Evolutionary conservation across 2,329 filamentous ascomycete species (phyloP).

Genomic region (Zymoseptoria pseudotritici): DNA sequence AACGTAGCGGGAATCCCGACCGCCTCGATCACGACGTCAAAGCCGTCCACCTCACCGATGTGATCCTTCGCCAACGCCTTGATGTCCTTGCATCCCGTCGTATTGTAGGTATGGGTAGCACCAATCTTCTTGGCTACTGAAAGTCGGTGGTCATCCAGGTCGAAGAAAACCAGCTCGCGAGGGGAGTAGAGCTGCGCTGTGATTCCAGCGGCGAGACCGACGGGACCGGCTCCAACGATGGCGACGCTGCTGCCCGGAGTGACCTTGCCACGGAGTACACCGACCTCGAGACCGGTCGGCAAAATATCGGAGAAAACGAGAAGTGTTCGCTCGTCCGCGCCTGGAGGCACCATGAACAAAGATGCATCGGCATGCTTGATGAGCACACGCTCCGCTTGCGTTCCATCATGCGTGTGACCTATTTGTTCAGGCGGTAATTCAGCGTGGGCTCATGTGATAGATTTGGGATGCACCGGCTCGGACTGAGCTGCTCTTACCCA

Average conservation of each 20-base stretch:
- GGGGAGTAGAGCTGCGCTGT: conserved; percentile 51
- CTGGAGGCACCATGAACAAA: conserved; percentile 39
- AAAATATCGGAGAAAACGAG: conserved; percentile 51
- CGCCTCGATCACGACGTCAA: conserved; percentile 52
- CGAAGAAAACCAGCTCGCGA: conserved; percentile 45
- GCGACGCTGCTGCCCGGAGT: conserved; percentile 46
- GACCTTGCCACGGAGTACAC: conserved; percentile 46
- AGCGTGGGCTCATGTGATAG: no score
- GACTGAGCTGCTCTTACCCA: conserved; percentile 30
- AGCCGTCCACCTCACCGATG: conserved; percentile 44
- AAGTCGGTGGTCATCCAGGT: conserved; percentile 44
- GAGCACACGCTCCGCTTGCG: conserved; percentile 51
- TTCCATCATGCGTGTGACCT: conserved; percentile 44
- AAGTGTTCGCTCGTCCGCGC: conserved; percentile 36
- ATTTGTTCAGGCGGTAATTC: no score
- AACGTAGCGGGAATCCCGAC: conserved; percentile 46
- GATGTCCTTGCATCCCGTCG: conserved; percentile 32
- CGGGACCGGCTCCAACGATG: conserved; percentile 46
- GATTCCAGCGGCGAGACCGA: conserved; percentile 50
- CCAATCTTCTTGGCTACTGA: conserved; percentile 43
- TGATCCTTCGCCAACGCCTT: conserved; percentile 36
- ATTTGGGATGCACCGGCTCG: no score
- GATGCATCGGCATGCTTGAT: conserved; percentile 46
- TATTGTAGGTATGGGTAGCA: conserved; percentile 38
- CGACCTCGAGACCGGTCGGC: conserved; percentile 51